Evolutionary conservation across 768 basidiomycete genomes (phyloP), one percentile per base, ranked within the genome.

Genomic region (Macrolepiota albuminosa): DNA sequence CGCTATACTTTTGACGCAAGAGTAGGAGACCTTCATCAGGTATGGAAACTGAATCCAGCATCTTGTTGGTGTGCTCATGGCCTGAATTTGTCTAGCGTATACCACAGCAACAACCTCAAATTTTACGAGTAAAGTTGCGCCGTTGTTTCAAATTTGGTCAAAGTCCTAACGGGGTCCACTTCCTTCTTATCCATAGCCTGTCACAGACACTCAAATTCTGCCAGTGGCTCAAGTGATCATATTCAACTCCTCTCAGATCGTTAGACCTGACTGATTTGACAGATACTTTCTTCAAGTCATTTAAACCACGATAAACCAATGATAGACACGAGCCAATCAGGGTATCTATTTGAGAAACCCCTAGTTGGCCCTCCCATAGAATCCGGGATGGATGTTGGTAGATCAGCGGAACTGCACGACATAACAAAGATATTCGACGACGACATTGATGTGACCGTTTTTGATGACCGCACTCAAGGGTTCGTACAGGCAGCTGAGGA

Each of bases 381-480:
- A 18, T 29, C 40, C 6, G 29, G 29, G 16, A 54, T 31, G 16
- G 6, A 40, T 29, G 3, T 42, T 3, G n/a, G 5, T 18, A 6
- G 11, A 18, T 24, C 39, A 39, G 11, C 11, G 29, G 29, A 18
- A 6, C 7, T 33, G 8, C 13, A 48, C 24, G 51, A 61, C 33
- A 50, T 57, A 45, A 37, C 53, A 24, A 57, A 10, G 46, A 52
- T 58, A 36, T 57, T 59, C 29, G 54, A 61, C 37, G 56, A 52
- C 29, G 57, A 60, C 34, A 51, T 26, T 9, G 50, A 58, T 16
- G 36, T 33, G 33, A 56, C 3, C 14, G 16, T 46, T n/a, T 16
- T 24, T 13, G 31, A 42, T 39, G n/a, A 9, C 7, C 14, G 18
- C 11, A 4, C 39, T 29, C 29, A 33, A 26, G 34, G 39, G 3